These are phyloP conservation scores for Tolypocladium nubicola DNA, from an alignment of 2,329 filamentous ascomycete genomes.

Conservation along the genomic window DNA sequence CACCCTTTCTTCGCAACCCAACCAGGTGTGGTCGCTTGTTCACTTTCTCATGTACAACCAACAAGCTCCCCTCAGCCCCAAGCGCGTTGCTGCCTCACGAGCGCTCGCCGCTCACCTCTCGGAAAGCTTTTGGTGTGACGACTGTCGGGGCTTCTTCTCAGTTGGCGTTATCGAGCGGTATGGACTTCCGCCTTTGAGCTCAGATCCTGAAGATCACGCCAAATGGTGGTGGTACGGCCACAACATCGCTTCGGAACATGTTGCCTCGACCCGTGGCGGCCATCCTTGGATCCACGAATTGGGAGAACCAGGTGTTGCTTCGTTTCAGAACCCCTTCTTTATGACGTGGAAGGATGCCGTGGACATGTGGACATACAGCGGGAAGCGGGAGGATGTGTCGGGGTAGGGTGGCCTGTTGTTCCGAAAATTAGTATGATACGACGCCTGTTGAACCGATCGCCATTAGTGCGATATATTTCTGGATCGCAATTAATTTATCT, in stretches of 20 bases:
- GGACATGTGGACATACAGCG: neutral
- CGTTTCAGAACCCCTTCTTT: neutral
- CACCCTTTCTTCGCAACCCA: neutral
- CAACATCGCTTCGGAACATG: neutral
- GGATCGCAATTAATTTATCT: too few species aligned
- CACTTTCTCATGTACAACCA: neutral
- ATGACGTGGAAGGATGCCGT: neutral
- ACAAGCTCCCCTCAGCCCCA: neutral
- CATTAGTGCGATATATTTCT: too few species aligned
- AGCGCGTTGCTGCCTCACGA: neutral
- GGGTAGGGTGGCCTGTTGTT: neutral
- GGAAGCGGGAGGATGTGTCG: neutral
- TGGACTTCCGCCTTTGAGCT: neutral
- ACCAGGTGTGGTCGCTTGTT: neutral
- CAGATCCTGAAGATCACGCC: neutral
- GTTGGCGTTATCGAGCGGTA: neutral
- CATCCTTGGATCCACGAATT: neutral
- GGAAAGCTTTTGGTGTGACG: neutral
- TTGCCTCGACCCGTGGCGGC: neutral
- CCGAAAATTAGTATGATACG: too few species aligned
- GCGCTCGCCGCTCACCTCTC: neutral
- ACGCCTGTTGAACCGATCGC: too few species aligned
- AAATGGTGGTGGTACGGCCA: neutral
- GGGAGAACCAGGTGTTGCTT: neutral
- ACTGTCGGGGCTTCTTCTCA: neutral